Base-by-base conservation (phyloP, 257 asterid genomes). In the Buddleja alternifolia region DNA sequence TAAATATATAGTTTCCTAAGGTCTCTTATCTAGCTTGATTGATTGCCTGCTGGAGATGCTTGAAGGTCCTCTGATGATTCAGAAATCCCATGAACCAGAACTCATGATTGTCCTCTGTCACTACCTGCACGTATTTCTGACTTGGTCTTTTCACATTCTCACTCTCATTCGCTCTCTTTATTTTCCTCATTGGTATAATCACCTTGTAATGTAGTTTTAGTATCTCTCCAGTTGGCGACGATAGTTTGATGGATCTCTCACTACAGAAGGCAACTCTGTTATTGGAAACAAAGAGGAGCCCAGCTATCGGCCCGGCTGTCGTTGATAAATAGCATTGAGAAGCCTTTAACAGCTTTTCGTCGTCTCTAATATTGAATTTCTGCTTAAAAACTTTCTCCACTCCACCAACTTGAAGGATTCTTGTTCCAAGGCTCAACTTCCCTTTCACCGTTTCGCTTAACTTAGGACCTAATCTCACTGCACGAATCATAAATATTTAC, bases 51-150 rank as follows among this genome's bases (percentile, higher is more conserved):
- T 80, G 77, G 29, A 77, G 72, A 70, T 20, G 58, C 54, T 44
- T 71, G 32, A 73, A 63, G 16, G 79, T 77, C 64, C 75, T 78
- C n/a, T 62, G 70, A 45, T 59, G 89, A 60, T 74, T 78, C 21
- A 81, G 60, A 44, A 81, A 71, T 17, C 86, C 89, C 85, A 84
- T 78, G 60, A 81, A 81, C 87, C 85, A 81, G 69, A 84, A 84
- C 32, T 84, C 83, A 34, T 72, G 82, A 60, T 69, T 67, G 62
- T 81, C 90, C 39, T 71, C 73, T 0, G 87, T 79, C 7, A 78
- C 82, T 11, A 81, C 50, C 25, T 79, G 73, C 63, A 81, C 77
- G 10, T 84, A 84, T 69, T 81, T 81, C 68, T 77, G 78, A 12
- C 75, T 57, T 36, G 83, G 83, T 24, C 72, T 84, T 41, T 62